Percentiles rank a stretch among this genome's conserved stretches.
These are phyloP conservation scores for Decorospora gaudefroyi DNA, from an alignment of 2,329 filamentous ascomycete species.

Conservation along the genomic window DNA sequence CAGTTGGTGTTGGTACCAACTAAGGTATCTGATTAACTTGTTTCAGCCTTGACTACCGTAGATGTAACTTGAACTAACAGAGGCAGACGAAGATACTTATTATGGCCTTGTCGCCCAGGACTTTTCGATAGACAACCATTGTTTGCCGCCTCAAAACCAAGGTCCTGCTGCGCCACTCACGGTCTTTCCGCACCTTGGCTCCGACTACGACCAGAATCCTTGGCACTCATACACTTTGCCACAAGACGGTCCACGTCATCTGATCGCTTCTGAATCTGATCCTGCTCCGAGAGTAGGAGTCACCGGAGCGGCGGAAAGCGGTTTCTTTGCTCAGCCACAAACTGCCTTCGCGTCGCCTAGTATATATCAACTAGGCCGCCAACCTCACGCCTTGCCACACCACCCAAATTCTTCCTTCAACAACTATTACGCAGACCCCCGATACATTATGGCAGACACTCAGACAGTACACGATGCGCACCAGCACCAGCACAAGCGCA, in stretches of 20 bases:
- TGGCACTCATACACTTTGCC: slow-evolving; percentile 33
- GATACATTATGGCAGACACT: slow-evolving; percentile 33
- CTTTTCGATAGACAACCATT: slow-evolving; percentile 29
- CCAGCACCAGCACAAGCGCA: slow-evolving; percentile 40
- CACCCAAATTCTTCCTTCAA: slow-evolving; percentile 31
- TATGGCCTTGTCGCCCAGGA: slow-evolving; percentile 30
- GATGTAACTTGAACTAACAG: slow-evolving; percentile 20
- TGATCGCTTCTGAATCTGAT: slow-evolving; percentile 30
- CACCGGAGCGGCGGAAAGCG: slow-evolving; percentile 34
- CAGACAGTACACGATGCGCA: too few species aligned
- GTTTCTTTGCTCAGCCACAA: slow-evolving; percentile 43
- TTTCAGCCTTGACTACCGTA: slow-evolving; percentile 37
- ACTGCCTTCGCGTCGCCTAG: slow-evolving; percentile 32
- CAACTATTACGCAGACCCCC: slow-evolving; percentile 9
- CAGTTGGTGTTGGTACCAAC: too few species aligned
- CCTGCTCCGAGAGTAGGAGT: slow-evolving; percentile 39
- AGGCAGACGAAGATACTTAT: slow-evolving; percentile 40
- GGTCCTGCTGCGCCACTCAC: slow-evolving; percentile 37
- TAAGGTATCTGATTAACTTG: slow-evolving; percentile 19
- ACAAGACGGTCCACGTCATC: slow-evolving; percentile 42
- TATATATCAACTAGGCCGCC: slow-evolving; percentile 35
- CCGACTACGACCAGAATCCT: slow-evolving; percentile 29
- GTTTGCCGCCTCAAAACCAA: slow-evolving; percentile 36
- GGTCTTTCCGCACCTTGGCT: slow-evolving; percentile 39
- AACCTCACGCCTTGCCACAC: slow-evolving; percentile 40